These are phyloP conservation scores for Flagelloscypha sp. DNA, from an alignment of 768 basidiomycete genomes.

Conservation along the genomic window DNA sequence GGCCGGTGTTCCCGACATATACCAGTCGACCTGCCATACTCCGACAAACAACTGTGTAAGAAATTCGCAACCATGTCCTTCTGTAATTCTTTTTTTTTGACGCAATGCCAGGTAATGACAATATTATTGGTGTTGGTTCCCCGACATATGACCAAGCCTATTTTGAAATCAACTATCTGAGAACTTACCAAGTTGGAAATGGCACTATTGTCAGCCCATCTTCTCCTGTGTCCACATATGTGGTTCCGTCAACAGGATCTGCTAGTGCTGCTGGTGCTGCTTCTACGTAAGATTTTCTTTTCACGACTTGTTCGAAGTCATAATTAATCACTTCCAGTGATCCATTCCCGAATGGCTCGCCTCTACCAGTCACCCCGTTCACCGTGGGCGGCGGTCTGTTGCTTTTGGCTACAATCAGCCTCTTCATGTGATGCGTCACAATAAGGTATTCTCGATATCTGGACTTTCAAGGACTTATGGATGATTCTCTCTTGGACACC, in stretches of 20 bases:
- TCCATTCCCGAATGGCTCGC: background rate
- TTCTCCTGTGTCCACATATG: background rate
- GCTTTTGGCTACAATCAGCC: no score
- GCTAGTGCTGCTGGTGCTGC: background rate
- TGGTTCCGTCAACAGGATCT: background rate
- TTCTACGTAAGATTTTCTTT: no score
- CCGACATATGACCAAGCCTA: slow-evolving; percentile 41
- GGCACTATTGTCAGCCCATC: slow-evolving; percentile 4
- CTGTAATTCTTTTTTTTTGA: background rate
- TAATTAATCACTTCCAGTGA: background rate
- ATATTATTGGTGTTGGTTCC: slow-evolving; percentile 38
- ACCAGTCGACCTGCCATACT: slow-evolving; percentile 32
- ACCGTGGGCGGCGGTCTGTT: background rate
- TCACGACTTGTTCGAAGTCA: background rate
- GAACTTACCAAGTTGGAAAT: no score
- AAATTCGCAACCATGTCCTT: slow-evolving; percentile 5
- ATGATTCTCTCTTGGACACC: background rate
- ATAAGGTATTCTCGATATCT: background rate
- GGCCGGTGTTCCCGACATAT: slow-evolving; percentile 37
- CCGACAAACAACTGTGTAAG: slow-evolving; percentile 33
- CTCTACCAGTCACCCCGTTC: background rate
- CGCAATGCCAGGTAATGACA: slow-evolving; percentile 45
- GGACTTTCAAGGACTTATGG: background rate
- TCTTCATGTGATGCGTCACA: no score
- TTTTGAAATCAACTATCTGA: slow-evolving; percentile 53